phyloP scores from a whole-genome alignment of 2,329 filamentous ascomycete species.

The Cytospora schulzeri region DNA sequence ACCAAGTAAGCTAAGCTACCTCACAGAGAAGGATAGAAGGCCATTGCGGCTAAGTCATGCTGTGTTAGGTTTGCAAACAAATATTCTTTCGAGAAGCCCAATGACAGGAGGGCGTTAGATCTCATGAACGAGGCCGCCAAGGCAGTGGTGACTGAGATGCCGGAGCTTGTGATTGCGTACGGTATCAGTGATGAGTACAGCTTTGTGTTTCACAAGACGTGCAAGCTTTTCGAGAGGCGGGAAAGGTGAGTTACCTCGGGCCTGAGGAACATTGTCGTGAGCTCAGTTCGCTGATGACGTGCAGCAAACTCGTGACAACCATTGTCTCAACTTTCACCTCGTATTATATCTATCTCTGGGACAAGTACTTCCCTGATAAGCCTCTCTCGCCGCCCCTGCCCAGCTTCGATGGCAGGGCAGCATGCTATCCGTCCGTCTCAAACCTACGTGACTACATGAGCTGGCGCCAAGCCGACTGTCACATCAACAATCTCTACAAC shows the following conservation, averaged over 20 bases:
- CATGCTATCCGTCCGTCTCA: conserved; percentile 80
- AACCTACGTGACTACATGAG: conserved; percentile 94
- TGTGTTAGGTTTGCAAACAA: conserved; percentile 72
- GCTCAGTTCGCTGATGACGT: conserved; percentile 14
- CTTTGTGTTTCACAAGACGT: conserved; percentile 86
- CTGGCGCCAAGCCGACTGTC: conserved; percentile 96
- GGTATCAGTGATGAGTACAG: conserved; percentile 95
- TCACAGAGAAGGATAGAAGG: not conserved
- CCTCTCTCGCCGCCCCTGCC: conserved; percentile 75
- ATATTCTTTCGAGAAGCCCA: conserved; percentile 88
- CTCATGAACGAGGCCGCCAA: conserved; percentile 95
- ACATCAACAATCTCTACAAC: conserved; percentile 99
- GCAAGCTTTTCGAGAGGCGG: conserved; percentile 81
- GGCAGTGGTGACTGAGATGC: conserved; percentile 78
- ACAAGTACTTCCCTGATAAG: conserved; percentile 70
- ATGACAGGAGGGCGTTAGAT: conserved; percentile 82
- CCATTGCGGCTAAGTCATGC: conserved; percentile 26
- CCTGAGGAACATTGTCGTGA: not conserved
- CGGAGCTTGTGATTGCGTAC: conserved; percentile 86
- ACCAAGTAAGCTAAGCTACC: conserved; percentile 67
- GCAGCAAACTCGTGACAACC: conserved; percentile 85
- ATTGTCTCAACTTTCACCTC: conserved; percentile 92
- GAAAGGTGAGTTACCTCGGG: conserved; percentile 58
- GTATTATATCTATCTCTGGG: conserved; percentile 84
- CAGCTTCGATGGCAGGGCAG: conserved; percentile 89